A percentile compares a stretch with the other conserved stretches of the same genome.
Conservation (phyloP, 2,329 filamentous ascomycete genomes). For the Epichloe elymi region DNA sequence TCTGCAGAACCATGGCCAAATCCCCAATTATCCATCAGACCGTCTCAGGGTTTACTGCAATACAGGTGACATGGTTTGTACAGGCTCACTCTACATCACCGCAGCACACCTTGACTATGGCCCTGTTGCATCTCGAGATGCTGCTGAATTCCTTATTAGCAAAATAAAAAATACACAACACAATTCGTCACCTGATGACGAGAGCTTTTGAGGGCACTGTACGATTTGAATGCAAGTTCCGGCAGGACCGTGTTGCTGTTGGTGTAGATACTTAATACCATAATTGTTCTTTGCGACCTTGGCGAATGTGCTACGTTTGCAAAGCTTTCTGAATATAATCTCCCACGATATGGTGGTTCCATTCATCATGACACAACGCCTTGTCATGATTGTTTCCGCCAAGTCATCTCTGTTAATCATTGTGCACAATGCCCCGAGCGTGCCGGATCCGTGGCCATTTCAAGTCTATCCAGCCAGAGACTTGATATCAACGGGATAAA, state of each 20-base stretch:
- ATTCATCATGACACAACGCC: neutral
- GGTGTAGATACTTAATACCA: no score
- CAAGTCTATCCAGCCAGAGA: neutral
- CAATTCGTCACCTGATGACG: no score
- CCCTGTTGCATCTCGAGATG: constrained; percentile 8
- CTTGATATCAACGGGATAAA: neutral
- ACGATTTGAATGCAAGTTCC: no score
- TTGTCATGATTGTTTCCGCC: neutral
- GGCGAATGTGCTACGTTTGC: neutral
- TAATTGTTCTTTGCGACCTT: no score
- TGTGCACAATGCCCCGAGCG: neutral
- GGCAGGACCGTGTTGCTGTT: no score
- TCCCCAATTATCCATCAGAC: constrained; percentile 23
- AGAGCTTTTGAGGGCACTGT: no score
- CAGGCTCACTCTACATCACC: constrained; percentile 22
- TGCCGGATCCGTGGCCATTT: neutral
- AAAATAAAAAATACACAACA: no score
- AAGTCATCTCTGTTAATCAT: neutral
- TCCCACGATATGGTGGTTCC: neutral
- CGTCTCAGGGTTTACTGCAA: constrained; percentile 27
- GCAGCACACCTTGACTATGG: constrained; percentile 21
- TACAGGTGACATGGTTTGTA: constrained; percentile 22
- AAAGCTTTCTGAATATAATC: neutral
- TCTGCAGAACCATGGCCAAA: constrained; percentile 24
- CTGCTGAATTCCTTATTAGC: constrained; percentile 13